A percentile compares a stretch with the other conserved stretches of the same genome.
Conservation (phyloP, 2,329 filamentous ascomycete genomes). For the Dactylellina haptotyla region DNA sequence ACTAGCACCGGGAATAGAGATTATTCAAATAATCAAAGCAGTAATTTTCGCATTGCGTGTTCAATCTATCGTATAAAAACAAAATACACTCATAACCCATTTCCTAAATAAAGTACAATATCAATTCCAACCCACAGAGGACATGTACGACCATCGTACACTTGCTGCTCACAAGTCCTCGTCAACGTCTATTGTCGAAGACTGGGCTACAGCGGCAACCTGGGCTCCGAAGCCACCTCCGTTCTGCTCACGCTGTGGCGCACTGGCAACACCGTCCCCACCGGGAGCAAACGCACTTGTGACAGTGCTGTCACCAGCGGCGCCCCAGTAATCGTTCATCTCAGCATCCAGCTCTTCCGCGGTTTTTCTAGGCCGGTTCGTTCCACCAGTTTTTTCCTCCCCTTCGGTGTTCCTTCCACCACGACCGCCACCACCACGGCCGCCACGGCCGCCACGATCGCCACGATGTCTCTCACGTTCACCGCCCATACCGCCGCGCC, state of each 20-base stretch:
- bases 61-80: too few species aligned
- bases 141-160: not conserved
- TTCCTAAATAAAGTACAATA: conserved; percentile 4
- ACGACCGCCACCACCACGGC: conserved; percentile 55
- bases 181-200: conserved; percentile 42
- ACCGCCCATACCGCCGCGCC: conserved; percentile 62
- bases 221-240: conserved; percentile 26
- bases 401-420: conserved; percentile 23
- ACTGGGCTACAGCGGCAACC: conserved; percentile 24
- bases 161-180: conserved; percentile 30
- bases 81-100: too few species aligned
- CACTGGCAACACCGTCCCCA: conserved; percentile 16
- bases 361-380: conserved; percentile 79
- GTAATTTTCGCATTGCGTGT: too few species aligned
- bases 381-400: conserved; percentile 62
- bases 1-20: not conserved
- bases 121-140: not conserved
- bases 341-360: conserved; percentile 93
- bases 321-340: conserved; percentile 89
- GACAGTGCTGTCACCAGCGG: conserved; percentile 16
- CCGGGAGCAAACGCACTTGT: conserved; percentile 42
- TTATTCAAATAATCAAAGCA: not conserved
- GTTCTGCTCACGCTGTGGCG: conserved; percentile 22
- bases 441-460: conserved; percentile 59
- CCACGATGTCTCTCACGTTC: conserved; percentile 66